Conservation (phyloP, 108 stramenopile species). For the Nitzschia sp. region DNA sequence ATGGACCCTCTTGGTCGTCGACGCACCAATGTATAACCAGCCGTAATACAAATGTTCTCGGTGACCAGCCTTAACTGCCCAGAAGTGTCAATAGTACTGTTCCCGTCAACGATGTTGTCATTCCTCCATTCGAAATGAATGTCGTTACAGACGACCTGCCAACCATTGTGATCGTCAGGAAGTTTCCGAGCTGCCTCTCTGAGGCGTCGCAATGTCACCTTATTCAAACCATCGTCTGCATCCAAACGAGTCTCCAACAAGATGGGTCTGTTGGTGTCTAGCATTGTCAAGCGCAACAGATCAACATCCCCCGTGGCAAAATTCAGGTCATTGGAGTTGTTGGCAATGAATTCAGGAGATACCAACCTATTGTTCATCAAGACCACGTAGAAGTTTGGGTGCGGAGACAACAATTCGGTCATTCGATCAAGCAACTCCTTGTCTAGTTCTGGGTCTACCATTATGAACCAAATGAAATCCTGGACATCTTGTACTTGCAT, state of each 20-base stretch:
- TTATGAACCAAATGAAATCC: slow-evolving; percentile 61
- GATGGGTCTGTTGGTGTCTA: slow-evolving; percentile 30
- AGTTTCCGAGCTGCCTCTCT: slow-evolving; percentile 26
- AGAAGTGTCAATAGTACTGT: not conserved
- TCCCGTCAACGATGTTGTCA: slow-evolving; percentile 16
- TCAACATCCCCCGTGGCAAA: slow-evolving; percentile 42
- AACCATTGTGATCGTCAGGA: slow-evolving; percentile 24
- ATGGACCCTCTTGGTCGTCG: slow-evolving; percentile 19
- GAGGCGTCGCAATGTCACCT: slow-evolving; percentile 16
- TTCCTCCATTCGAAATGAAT: slow-evolving; percentile 49
- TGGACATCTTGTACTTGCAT: slow-evolving; percentile 41
- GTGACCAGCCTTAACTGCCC: slow-evolving; percentile 33
- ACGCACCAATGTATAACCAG: slow-evolving; percentile 60
- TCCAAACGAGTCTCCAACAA: slow-evolving; percentile 70
- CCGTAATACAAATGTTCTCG: slow-evolving; percentile 51
- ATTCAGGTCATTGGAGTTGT: not conserved
- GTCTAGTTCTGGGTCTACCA: slow-evolving; percentile 52
- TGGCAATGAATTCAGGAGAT: slow-evolving; percentile 13
- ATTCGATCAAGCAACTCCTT: slow-evolving; percentile 26
- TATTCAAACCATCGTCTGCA: slow-evolving; percentile 72
- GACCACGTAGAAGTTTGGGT: slow-evolving; percentile 49
- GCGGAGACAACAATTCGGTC: slow-evolving; percentile 28
- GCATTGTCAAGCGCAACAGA: slow-evolving; percentile 26
- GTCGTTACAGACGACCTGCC: slow-evolving; percentile 42
- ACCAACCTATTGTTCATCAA: slow-evolving; percentile 44